These are phyloP conservation scores for Fragaria iinumae DNA, from an alignment of 306 rosid genomes.

Conservation along the genomic window DNA sequence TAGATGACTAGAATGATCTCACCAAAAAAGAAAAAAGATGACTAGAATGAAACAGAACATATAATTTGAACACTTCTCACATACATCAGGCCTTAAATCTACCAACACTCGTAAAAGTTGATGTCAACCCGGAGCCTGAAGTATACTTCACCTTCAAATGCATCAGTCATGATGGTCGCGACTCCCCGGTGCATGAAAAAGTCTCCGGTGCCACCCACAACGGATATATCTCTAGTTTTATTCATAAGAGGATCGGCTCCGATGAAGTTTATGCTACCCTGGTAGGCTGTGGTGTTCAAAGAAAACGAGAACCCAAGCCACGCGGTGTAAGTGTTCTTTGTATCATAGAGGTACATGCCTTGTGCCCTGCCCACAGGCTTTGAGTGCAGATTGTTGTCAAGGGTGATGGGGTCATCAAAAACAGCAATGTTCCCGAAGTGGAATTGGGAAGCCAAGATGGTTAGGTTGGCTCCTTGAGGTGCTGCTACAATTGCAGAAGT, in stretches of 20 bases:
- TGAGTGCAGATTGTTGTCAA: conserved; percentile 66
- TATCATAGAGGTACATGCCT: conserved; percentile 66
- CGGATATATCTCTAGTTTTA: conserved; percentile 59
- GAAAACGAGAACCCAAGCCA: conserved; percentile 68
- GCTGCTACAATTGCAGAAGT: conserved; percentile 74
- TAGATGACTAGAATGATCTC: too few relatives aligned
- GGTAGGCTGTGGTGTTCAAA: conserved; percentile 38
- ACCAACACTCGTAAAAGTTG: conserved; percentile 75
- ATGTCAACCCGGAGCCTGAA: conserved; percentile 64
- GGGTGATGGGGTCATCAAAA: conserved; percentile 75
- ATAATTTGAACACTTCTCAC: background rate
- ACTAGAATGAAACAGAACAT: background rate
- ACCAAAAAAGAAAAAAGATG: too few relatives aligned
- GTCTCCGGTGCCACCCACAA: conserved; percentile 74
- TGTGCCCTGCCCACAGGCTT: conserved; percentile 77
- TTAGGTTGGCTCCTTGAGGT: conserved; percentile 58
- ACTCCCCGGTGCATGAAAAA: conserved; percentile 76
- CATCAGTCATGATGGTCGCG: conserved; percentile 69
- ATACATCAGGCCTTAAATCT: background rate
- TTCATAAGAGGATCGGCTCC: conserved; percentile 62
- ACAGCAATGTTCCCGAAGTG: conserved; percentile 67
- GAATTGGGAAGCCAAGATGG: conserved; percentile 41
- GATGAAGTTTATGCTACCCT: conserved; percentile 55
- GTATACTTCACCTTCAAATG: conserved; percentile 67
- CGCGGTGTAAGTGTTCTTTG: conserved; percentile 53